Evolutionary conservation across 129 eudicot genomes (phyloP).

Genomic region (Rutidosis leptorrhynchoides): DNA sequence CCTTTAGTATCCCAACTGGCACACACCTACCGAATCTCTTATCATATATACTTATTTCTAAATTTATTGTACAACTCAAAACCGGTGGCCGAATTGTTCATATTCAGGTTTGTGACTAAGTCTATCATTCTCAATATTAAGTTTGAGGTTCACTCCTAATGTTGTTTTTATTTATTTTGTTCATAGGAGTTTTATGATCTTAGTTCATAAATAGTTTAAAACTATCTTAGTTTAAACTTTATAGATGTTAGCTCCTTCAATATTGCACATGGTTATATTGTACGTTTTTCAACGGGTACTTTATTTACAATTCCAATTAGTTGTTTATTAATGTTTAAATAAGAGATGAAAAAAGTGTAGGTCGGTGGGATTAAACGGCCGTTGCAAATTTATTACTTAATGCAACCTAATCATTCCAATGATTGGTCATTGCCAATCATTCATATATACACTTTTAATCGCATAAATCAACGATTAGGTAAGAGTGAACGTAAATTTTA

Average conservation of each 20-base stretch:
- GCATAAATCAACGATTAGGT: neutral
- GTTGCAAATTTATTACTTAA: neutral
- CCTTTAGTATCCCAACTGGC: slow-evolving; percentile 34
- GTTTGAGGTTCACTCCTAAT: neutral
- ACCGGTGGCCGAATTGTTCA: slow-evolving; percentile 1
- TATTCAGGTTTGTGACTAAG: neutral
- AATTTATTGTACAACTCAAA: slow-evolving; percentile 18
- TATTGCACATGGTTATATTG: neutral
- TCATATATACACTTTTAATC: slow-evolving; percentile 8
- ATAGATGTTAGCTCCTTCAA: too few species aligned
- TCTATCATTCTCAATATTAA: neutral
- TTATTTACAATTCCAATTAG: neutral
- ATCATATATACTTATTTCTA: neutral
- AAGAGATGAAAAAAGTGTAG: neutral
- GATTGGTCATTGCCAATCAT: slow-evolving; percentile 32
- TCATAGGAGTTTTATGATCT: too few species aligned
- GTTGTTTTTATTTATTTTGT: too few species aligned
- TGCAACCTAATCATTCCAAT: slow-evolving; percentile 9
- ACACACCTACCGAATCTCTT: slow-evolving; percentile 30
- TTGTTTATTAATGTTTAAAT: neutral
- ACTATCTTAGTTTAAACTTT: too few species aligned
- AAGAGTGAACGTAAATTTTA: slow-evolving; percentile 15
- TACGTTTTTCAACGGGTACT: neutral
- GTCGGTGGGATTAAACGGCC: slow-evolving; percentile 32
- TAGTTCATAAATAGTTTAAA: too few species aligned